A percentile compares a stretch with the other conserved stretches of the same genome.
Evolutionary conservation across 345 rosid genomes (phyloP).

Genomic region (Heritiera fomes): DNA sequence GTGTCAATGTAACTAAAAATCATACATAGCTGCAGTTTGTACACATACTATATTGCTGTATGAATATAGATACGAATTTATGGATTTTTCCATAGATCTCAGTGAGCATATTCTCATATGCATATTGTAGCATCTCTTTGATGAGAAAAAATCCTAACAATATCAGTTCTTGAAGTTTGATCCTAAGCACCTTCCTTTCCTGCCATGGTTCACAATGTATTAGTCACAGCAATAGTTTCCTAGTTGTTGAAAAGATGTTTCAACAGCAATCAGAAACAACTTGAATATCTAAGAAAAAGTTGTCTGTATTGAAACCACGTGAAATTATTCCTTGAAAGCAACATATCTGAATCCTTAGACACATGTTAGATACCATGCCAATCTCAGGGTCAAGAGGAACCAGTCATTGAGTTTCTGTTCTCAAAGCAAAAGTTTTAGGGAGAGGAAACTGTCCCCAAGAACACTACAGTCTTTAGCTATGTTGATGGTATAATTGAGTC

Average conservation of each 20-base stretch:
- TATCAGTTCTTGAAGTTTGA: neutral
- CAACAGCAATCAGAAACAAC: neutral
- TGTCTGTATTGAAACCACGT: neutral
- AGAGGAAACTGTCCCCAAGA: neutral
- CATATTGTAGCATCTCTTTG: too few species aligned
- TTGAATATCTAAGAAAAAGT: neutral
- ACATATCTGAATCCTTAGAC: neutral
- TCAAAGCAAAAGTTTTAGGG: neutral
- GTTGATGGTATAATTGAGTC: too few species aligned
- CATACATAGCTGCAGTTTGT: neutral
- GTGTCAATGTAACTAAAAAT: slow-evolving; percentile 9
- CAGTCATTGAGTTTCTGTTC: too few species aligned
- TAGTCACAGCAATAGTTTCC: neutral
- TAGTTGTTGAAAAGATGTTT: neutral
- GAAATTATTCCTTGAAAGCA: neutral
- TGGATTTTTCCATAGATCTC: neutral
- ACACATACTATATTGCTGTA: neutral
- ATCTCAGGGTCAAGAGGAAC: too few species aligned
- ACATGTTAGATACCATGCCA: neutral
- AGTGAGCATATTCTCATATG: too few species aligned
- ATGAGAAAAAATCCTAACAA: neutral
- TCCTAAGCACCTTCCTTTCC: neutral
- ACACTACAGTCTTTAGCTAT: neutral
- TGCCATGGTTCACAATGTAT: neutral
- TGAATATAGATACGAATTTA: neutral